Percentiles rank a stretch among this genome's conserved stretches.
Evolutionary conservation across 1,284 basidiomycete species (phyloP).

Genomic region (Cystobasidium sp.): DNA sequence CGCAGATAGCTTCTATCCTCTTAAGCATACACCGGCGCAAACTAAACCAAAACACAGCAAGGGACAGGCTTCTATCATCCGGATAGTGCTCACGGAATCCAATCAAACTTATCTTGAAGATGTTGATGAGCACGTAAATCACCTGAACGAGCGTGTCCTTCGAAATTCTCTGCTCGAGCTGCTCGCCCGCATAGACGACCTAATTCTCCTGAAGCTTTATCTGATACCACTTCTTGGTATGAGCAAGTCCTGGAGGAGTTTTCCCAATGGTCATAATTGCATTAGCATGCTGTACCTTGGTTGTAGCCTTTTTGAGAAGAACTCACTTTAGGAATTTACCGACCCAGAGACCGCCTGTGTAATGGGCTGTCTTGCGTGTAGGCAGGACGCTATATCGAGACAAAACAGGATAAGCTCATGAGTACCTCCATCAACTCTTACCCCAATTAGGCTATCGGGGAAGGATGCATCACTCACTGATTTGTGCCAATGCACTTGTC

Average conservation of each 20-base stretch:
- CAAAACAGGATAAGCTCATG: neutral
- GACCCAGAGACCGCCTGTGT: slow-evolving; percentile 51
- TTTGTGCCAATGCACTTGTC: slow-evolving; percentile 45
- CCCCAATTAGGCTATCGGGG: neutral
- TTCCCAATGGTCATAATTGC: too few species aligned
- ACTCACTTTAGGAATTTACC: slow-evolving; percentile 48
- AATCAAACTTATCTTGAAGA: slow-evolving; percentile 24
- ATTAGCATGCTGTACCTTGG: neutral
- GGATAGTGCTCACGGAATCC: neutral
- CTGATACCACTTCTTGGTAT: slow-evolving; percentile 47
- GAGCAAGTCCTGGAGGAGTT: slow-evolving; percentile 41
- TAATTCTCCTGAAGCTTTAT: slow-evolving; percentile 43
- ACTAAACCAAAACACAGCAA: too few species aligned
- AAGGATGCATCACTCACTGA: neutral
- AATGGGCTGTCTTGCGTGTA: slow-evolving; percentile 49
- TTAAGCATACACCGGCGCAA: too few species aligned
- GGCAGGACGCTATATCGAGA: slow-evolving; percentile 49
- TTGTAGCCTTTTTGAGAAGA: neutral
- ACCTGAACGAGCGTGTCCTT: slow-evolving; percentile 48
- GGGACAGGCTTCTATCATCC: too few species aligned
- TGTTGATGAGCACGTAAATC: slow-evolving; percentile 37
- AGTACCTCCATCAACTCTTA: too few species aligned
- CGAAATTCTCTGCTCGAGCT: slow-evolving; percentile 48
- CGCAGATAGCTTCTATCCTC: too few species aligned
- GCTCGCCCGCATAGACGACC: slow-evolving; percentile 48